These are phyloP conservation scores for Aureoboletus auriporus DNA, from an alignment of 768 basidiomycete genomes.

Conservation along the genomic window DNA sequence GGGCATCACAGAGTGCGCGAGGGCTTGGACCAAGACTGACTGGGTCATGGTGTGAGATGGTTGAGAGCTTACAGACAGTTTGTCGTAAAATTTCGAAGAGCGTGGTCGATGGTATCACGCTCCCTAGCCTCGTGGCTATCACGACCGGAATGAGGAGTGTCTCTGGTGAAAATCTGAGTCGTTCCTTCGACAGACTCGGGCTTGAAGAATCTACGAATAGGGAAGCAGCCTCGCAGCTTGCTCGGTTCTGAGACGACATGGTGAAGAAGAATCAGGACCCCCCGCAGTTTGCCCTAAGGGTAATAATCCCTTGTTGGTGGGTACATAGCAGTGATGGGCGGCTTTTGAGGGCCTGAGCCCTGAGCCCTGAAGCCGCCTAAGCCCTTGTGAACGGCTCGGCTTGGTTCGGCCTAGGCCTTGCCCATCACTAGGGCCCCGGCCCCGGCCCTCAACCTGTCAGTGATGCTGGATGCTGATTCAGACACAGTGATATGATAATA, in stretches of 20 bases:
- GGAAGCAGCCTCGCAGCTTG: conserved; percentile 4
- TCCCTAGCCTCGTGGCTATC: conserved; percentile 22
- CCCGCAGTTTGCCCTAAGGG: no score
- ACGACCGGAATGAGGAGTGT: conserved; percentile 28
- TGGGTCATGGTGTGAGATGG: conserved; percentile 7
- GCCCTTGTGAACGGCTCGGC: no score
- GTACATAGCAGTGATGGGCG: no score
- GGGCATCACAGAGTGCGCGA: conserved; percentile 16
- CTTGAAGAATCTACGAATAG: conserved; percentile 6
- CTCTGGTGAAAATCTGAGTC: conserved; percentile 7
- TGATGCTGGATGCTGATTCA: no score
- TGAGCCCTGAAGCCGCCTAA: no score
- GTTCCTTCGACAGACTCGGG: not conserved
- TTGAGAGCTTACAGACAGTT: conserved; percentile 26
- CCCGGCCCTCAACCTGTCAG: no score
- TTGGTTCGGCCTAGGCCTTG: no score
- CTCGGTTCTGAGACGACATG: conserved; percentile 11
- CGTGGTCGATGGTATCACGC: conserved; percentile 21
- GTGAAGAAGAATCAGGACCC: not conserved
- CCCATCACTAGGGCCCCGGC: no score
- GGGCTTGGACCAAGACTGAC: not conserved
- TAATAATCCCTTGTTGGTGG: no score
- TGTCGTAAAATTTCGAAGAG: conserved; percentile 23
- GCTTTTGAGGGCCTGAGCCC: no score
- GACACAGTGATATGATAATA: no score